Evolutionary conservation across 257 asterid species (phyloP), one percentile per base, ranked within the genome.

Genomic region (Capsicum rhomboideum): DNA sequence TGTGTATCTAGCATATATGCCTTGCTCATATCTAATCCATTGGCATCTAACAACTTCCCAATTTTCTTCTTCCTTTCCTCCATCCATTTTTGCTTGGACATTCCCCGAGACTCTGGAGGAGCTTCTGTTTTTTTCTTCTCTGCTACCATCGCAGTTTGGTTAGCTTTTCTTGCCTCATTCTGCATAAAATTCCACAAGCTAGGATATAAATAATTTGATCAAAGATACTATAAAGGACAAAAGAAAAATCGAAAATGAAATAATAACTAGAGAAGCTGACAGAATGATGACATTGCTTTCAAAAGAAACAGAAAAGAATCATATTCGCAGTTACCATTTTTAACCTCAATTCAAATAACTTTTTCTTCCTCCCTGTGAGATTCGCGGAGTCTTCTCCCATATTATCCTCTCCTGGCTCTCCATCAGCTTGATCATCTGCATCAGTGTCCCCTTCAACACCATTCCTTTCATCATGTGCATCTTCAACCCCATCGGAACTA

Each of bases 21-120:
- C 88, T 93, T 91, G 87, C 91, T 93, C 97, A 95, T 95, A 84
- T 95, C 99, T 82, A 97, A 86, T 31, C 98, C 98, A 88, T 97
- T 97, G 79, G 98, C 92, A 82, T 95, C 99, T 10, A 97, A 88
- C 86, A 95, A 92, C 87, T 89, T 93, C 6, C 99, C 98, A 31
- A 95, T 93, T 89, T 92, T 97, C 91, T 93, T 95, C 91, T 92
- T 97, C 91, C 98, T 93, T 83, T 97, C 97, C 90, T 97, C 97
- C 1, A 96, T 91, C 99, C 99, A 96, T 82, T 96, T 96, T 88
- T 94, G 95, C 92, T 96, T 96, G 82, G 98, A 94, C 87, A 93
- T 90, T 64, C 99, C 99, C 88, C 99, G 91, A 59, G 97, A 91
- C 86, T 97, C 99, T 34, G 85, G 87, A 16, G 96, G 95, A 83